Percentiles rank a stretch among this genome's conserved stretches.
Conservation (phyloP, 176 grass and related monocot genomes). For the Triticum turgidum region DNA sequence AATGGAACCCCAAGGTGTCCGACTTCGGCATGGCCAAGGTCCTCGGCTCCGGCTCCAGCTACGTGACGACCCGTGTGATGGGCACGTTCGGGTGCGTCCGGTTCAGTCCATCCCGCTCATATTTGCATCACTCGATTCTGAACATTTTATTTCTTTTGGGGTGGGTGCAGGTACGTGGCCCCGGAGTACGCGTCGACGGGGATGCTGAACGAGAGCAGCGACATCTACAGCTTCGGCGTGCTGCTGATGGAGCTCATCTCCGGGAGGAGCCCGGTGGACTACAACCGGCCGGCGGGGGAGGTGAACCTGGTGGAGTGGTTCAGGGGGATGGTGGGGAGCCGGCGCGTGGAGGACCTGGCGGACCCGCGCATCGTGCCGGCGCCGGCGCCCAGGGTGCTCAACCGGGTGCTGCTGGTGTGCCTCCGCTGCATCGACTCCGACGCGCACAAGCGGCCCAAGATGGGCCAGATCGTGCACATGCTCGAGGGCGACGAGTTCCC, state of each 20-base stretch:
- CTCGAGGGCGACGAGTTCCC: slow-evolving; percentile 95
- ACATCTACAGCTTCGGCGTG: slow-evolving; percentile 98
- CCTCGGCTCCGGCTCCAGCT: slow-evolving; percentile 85
- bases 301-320: slow-evolving; percentile 99
- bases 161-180: slow-evolving; percentile 67
- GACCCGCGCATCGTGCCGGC: slow-evolving; percentile 57
- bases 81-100: slow-evolving; percentile 80
- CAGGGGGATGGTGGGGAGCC: slow-evolving; percentile 70
- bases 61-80: slow-evolving; percentile 93
- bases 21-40: slow-evolving; percentile 99
- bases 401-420: slow-evolving; percentile 75
- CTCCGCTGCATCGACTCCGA: slow-evolving; percentile 93
- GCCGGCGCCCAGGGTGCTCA: slow-evolving; percentile 66
- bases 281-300: slow-evolving; percentile 70
- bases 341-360: slow-evolving; percentile 65
- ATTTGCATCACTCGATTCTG: neutral
- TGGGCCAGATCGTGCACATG: slow-evolving; percentile 93
- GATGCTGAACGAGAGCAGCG: slow-evolving; percentile 93
- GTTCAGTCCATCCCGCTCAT: too few relatives aligned
- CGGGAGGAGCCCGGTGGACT: slow-evolving; percentile 87
- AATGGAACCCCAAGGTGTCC: slow-evolving; percentile 92
- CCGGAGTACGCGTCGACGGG: slow-evolving; percentile 97
- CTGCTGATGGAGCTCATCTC: slow-evolving; percentile 94
- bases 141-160: neutral
- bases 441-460: slow-evolving; percentile 81